These are phyloP conservation scores for Phialophora tarda DNA, from an alignment of 2,329 filamentous ascomycete species.

Conservation along the genomic window DNA sequence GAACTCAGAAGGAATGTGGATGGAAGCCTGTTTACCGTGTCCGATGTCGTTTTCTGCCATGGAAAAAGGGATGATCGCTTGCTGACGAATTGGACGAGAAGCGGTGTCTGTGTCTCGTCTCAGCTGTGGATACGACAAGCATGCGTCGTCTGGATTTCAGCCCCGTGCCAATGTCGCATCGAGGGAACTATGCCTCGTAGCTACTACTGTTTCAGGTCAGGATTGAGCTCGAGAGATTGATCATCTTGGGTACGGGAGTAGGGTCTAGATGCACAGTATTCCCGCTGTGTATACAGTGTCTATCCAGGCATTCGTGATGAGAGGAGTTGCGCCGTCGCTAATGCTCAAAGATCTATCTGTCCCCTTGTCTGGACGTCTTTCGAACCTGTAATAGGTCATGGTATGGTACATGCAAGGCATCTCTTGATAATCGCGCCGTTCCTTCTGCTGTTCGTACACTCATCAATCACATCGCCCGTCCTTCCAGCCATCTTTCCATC, in stretches of 20 bases:
- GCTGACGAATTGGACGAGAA: slow-evolving; percentile 3
- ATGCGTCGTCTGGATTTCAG: background rate
- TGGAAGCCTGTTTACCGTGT: background rate
- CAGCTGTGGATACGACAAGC: slow-evolving; percentile 13
- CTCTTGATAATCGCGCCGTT: background rate
- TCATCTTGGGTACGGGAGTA: background rate
- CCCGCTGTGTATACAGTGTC: background rate
- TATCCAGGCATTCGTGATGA: slow-evolving; percentile 4
- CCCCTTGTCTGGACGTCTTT: no score
- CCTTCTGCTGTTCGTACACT: background rate
- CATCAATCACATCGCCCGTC: slow-evolving; percentile 68
- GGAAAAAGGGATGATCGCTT: slow-evolving; percentile 1
- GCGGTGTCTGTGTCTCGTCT: slow-evolving; percentile 8
- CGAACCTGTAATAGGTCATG: background rate
- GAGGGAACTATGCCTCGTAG: background rate
- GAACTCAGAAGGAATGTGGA: background rate
- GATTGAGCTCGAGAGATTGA: background rate
- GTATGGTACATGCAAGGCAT: background rate
- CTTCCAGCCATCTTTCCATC: slow-evolving; percentile 87
- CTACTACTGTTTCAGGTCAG: background rate
- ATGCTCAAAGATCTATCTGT: slow-evolving; percentile 20
- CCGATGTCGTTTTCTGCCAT: background rate
- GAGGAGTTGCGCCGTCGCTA: slow-evolving; percentile 29
- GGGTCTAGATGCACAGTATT: background rate
- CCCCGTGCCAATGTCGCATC: slow-evolving; percentile 7